These are phyloP conservation scores for Leccinum longicurvipes DNA, from an alignment of 768 basidiomycete species.

Conservation along the genomic window DNA sequence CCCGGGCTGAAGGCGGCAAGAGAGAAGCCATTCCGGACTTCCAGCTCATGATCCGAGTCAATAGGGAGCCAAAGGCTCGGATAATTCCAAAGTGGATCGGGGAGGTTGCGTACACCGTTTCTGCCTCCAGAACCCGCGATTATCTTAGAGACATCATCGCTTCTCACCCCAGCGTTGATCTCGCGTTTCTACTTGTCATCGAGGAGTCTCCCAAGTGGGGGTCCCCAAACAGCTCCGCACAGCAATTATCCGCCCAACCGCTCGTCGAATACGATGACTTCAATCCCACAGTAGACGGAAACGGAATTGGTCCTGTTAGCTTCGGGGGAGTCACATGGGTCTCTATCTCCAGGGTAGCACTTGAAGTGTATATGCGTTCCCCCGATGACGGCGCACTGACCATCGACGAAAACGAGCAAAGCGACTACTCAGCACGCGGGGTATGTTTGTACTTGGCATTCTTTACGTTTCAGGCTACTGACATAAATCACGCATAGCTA, in stretches of 20 bases:
- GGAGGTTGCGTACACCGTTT: not conserved
- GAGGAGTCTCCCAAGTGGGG: not conserved
- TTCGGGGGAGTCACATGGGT: not conserved
- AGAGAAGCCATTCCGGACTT: not conserved
- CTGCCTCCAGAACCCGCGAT: not conserved
- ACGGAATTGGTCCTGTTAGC: not conserved
- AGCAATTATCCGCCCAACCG: not conserved
- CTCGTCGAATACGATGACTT: not conserved
- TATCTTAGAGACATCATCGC: not conserved
- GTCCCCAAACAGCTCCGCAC: not conserved
- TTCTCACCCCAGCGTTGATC: not conserved
- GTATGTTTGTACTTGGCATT: not conserved
- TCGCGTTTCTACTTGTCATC: not conserved
- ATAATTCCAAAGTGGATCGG: not conserved
- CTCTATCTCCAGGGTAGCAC: not conserved
- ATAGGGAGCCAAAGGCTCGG: not conserved
- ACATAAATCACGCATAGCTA: too few relatives aligned
- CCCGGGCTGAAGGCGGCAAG: not conserved
- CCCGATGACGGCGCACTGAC: not conserved
- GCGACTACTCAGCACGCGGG: not conserved
- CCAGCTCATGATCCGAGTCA: not conserved
- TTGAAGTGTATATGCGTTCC: not conserved
- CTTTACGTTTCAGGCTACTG: too few relatives aligned
- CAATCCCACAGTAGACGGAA: not conserved
- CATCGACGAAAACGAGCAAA: not conserved